Percentiles rank a stretch among this genome's conserved stretches.
phyloP scores from a whole-genome alignment of 257 asterid species.

The Eustoma russellianum region DNA sequence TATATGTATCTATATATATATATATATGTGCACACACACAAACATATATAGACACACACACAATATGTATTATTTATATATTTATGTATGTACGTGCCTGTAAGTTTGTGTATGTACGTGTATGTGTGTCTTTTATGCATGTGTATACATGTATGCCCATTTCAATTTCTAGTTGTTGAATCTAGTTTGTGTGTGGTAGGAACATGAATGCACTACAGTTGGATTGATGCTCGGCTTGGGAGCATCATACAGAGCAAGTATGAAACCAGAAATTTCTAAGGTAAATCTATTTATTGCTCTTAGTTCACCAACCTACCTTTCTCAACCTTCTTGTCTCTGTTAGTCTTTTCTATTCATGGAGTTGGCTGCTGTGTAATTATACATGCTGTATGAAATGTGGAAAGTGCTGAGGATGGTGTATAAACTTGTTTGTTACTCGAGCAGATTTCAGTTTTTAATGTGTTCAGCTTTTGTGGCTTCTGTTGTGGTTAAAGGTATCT shows the following conservation, averaged over 20 bases:
- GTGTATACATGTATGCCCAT: not conserved
- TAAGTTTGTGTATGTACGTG: no score
- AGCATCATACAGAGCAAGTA: constrained; percentile 90
- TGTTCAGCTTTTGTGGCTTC: not conserved
- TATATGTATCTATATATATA: no score
- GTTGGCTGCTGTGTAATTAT: not conserved
- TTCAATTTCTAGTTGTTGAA: not conserved
- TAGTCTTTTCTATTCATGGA: not conserved
- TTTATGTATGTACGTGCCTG: no score
- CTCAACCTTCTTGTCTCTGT: constrained; percentile 2
- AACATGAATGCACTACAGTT: constrained; percentile 90
- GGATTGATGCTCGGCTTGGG: constrained; percentile 99
- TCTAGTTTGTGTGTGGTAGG: constrained; percentile 29
- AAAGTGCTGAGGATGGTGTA: not conserved
- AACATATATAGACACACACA: no score
- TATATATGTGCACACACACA: no score
- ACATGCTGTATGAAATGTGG: not conserved
- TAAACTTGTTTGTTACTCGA: not conserved
- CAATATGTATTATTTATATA: no score
- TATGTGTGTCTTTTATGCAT: no score
- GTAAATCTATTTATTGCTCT: constrained; percentile 26
- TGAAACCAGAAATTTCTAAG: constrained; percentile 98
- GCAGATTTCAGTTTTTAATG: not conserved
- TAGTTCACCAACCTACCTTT: constrained; percentile 12
- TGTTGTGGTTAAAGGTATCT: no score